phyloP scores from a whole-genome alignment of 2,329 filamentous ascomycete species.

The Sporothrix protearum region DNA sequence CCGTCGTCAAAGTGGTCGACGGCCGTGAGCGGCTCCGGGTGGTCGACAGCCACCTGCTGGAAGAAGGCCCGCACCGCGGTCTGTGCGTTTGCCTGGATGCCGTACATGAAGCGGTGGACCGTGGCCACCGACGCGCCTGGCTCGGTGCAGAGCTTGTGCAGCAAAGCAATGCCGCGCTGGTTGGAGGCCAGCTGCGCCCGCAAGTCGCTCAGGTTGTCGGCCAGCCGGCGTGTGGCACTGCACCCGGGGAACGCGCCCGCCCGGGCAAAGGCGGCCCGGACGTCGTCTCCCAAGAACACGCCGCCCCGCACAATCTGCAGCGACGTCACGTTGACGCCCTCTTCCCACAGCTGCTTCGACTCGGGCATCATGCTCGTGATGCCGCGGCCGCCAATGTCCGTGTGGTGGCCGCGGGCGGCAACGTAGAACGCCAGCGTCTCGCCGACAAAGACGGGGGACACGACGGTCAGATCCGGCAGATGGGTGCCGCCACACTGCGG shows the following conservation, averaged over 20 bases:
- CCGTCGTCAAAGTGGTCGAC: constrained; percentile 43
- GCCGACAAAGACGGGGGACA: constrained; percentile 73
- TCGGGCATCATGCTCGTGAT: constrained; percentile 50
- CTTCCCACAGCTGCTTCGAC: constrained; percentile 42
- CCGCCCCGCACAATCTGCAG: constrained; percentile 39
- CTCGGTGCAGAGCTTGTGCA: constrained; percentile 35
- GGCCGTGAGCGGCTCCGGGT: constrained; percentile 30
- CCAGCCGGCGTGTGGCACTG: constrained; percentile 38
- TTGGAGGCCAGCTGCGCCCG: constrained; percentile 74
- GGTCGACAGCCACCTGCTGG: constrained; percentile 44
- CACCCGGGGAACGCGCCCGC: constrained; percentile 39
- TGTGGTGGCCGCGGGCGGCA: constrained; percentile 74
- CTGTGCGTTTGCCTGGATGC: constrained; percentile 73
- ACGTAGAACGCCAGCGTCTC: constrained; percentile 78
- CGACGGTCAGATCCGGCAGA: constrained; percentile 77
- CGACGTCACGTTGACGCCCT: constrained; percentile 41
- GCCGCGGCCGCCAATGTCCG: constrained; percentile 78
- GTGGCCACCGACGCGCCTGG: constrained; percentile 64
- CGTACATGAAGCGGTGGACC: constrained; percentile 71
- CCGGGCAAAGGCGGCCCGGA: constrained; percentile 50
- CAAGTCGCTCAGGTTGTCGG: constrained; percentile 70
- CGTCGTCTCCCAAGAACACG: constrained; percentile 61
- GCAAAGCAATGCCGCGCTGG: constrained; percentile 69
- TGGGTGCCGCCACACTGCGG: constrained; percentile 58
- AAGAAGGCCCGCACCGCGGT: constrained; percentile 66